Evolutionary conservation across 169 alveolate genomes (phyloP), one percentile per base, ranked within the genome.

Genomic region (Plasmodium fragile): DNA sequence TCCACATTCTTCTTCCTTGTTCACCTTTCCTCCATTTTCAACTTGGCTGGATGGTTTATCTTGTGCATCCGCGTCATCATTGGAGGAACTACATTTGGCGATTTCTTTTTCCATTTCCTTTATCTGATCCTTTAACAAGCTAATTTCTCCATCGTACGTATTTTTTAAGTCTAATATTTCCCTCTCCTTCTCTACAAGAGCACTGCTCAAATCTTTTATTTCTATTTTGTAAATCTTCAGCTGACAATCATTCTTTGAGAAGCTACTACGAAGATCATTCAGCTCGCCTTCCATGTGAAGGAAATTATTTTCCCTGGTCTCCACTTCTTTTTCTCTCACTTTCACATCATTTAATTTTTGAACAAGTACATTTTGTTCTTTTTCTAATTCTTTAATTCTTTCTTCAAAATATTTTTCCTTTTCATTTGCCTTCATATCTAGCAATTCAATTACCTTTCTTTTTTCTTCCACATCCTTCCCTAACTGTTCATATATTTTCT

Each of bases 91-190:
- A 25, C 41, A 16, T 5, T 32, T 25, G n/a, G 79, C 30, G 0
- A 45, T 43, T 18, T 82, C 73, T 39, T 65, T 82, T n/a, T 87
- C 72, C 69, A 22, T 53, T 28, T 16, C 79, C 8, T 75, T 75
- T 53, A 83, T 41, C 34, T 84, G 55, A 11, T 41, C 73, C 49
- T 55, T 78, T 70, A 87, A 53, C 5, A 8, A 30, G 70, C 30
- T 41, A 11, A 87, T 78, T 87, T 75, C 89, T 16, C 70, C 82
- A 16, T 78, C 36, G 73, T 77, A 59, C 5, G 34, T 30, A 10
- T 78, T 87, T 87, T 65, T 59, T 78, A 87, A 36, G 28, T 87
- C 89, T 49, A 55, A 41, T 77, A 87, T 41, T 77, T 87, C 93
- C 49, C 41, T 87, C 70, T 87, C 93, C 30, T 87, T 87, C 80